Evolutionary conservation across 768 basidiomycete species (phyloP).

Genomic region (Mycena kentingensis): DNA sequence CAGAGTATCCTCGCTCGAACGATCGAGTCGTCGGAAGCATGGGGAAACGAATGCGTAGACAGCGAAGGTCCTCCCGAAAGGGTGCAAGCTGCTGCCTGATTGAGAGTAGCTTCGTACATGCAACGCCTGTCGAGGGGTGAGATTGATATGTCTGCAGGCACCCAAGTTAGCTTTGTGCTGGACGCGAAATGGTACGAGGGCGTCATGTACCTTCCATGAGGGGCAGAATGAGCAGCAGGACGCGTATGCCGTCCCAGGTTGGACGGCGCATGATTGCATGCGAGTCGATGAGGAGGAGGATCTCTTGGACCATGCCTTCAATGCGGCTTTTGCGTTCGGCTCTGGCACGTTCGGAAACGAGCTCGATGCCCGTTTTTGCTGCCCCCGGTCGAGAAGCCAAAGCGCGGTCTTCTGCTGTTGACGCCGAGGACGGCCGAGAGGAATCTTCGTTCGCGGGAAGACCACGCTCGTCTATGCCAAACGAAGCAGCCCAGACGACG

Average conservation of each 20-base stretch:
- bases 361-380: conserved; percentile 28
- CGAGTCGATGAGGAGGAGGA: conserved; percentile 79
- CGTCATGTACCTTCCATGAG: conserved; percentile 84
- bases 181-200: conserved; percentile 5
- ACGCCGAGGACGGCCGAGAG: conserved; percentile 21
- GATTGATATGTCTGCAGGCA: conserved; percentile 30
- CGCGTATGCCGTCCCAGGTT: conserved; percentile 84
- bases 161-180: background rate
- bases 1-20: conserved; percentile 83
- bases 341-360: conserved; percentile 37
- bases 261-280: conserved; percentile 79
- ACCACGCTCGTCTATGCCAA: conserved; percentile 83
- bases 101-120: conserved; percentile 80
- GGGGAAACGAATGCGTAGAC: conserved; percentile 41
- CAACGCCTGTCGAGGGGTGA: conserved; percentile 52
- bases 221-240: conserved; percentile 76
- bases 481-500: conserved; percentile 87
- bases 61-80: conserved; percentile 41
- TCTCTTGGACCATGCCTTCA: conserved; percentile 71
- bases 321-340: conserved; percentile 54
- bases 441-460: conserved; percentile 42
- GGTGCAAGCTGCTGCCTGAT: conserved; percentile 79
- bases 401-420: conserved; percentile 15
- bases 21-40: conserved; percentile 58
- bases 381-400: conserved; percentile 14